These are phyloP conservation scores for Fistulina hepatica DNA, from an alignment of 1,284 basidiomycete species.

Conservation along the genomic window DNA sequence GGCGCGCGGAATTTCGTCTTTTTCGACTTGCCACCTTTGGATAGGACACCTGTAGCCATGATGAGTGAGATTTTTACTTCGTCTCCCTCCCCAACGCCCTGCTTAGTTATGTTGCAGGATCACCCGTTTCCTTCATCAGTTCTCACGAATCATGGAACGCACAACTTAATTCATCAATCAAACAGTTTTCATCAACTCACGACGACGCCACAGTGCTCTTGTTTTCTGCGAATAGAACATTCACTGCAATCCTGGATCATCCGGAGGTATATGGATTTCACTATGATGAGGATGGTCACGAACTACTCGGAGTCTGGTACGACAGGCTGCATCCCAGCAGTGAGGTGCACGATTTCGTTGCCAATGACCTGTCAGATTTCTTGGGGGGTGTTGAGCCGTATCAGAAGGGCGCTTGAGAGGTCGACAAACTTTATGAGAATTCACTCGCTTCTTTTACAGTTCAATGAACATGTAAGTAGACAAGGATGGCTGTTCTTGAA, in stretches of 20 bases:
- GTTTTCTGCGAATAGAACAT: conserved; percentile 38
- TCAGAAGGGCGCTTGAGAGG: too few species aligned
- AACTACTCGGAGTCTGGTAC: conserved; percentile 36
- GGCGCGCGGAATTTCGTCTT: conserved; percentile 52
- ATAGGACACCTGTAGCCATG: conserved; percentile 40
- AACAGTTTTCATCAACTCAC: conserved; percentile 30
- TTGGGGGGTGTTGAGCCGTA: conserved; percentile 18
- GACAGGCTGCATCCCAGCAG: conserved; percentile 40
- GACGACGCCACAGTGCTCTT: conserved; percentile 34
- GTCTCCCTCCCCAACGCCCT: too few species aligned
- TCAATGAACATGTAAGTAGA: too few species aligned
- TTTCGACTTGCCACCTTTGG: conserved; percentile 45
- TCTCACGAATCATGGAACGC: conserved; percentile 34
- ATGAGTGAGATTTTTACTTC: too few species aligned
- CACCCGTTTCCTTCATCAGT: conserved; percentile 7
- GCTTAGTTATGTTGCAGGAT: too few species aligned
- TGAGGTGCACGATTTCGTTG: conserved; percentile 32
- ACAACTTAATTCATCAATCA: conserved; percentile 22
- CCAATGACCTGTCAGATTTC: conserved; percentile 29
- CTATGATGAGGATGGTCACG: conserved; percentile 19
- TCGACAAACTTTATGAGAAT: too few species aligned
- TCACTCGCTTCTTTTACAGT: too few species aligned
- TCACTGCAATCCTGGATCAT: conserved; percentile 36
- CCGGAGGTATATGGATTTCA: conserved; percentile 31
- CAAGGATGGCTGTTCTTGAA: too few species aligned